Evolutionary conservation across 257 asterid species (phyloP).

Genomic region (Jacaranda copaia): DNA sequence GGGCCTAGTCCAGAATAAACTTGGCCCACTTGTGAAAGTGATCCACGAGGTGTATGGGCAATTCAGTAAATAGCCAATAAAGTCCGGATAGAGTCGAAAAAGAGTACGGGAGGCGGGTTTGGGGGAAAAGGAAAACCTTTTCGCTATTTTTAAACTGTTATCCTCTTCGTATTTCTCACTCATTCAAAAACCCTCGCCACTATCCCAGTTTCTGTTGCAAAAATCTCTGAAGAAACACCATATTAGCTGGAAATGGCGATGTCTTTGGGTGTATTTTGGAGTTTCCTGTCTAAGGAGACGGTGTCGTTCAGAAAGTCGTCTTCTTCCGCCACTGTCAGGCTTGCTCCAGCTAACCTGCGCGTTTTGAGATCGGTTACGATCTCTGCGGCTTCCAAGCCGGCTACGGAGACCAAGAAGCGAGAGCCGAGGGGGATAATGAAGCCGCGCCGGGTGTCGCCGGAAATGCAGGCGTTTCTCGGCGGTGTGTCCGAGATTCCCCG

Average conservation of each 20-base stretch:
- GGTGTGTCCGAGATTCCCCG: conserved; percentile 83
- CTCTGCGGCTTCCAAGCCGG: conserved; percentile 64
- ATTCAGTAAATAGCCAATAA: too few relatives aligned
- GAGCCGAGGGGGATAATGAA: conserved; percentile 85
- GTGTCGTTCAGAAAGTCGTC: conserved; percentile 46
- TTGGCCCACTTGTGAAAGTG: neutral
- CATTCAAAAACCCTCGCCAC: conserved; percentile 14
- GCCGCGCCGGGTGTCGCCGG: conserved; percentile 83
- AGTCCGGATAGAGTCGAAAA: conserved; percentile 18
- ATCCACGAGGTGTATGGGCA: neutral
- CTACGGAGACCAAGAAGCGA: conserved; percentile 71
- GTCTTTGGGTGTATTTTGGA: conserved; percentile 51
- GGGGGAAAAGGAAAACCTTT: conserved; percentile 4
- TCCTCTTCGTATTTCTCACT: conserved; percentile 36
- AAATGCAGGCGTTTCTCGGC: conserved; percentile 90
- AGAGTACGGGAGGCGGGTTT: conserved; percentile 27
- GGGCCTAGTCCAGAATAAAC: neutral
- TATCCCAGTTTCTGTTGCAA: neutral
- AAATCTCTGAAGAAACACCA: neutral
- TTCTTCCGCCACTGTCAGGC: conserved; percentile 29
- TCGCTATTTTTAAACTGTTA: conserved; percentile 37
- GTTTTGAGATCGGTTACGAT: conserved; percentile 42
- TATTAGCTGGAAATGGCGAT: conserved; percentile 55
- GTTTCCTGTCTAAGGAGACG: conserved; percentile 46
- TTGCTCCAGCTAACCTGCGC: conserved; percentile 46